phyloP scores from a whole-genome alignment of 805 yeast species.

The Grigorovia jiainica region DNA sequence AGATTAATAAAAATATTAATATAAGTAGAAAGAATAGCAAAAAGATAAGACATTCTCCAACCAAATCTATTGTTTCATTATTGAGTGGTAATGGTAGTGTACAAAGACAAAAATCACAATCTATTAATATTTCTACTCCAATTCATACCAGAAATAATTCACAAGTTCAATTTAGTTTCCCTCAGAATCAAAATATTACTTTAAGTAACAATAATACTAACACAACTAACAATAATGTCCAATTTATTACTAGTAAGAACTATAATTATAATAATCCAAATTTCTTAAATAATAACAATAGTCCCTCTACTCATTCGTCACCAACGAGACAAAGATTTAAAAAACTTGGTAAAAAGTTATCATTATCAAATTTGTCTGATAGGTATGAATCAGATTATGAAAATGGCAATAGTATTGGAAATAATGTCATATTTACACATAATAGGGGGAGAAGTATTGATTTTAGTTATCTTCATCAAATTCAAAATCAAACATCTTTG shows the following conservation, averaged over 20 bases:
- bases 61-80: slow-evolving; percentile 26
- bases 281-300: background rate
- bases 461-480: slow-evolving; percentile 23
- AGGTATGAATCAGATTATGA: slow-evolving; percentile 3
- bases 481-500: slow-evolving; percentile 14
- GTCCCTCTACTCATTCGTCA: slow-evolving; percentile 16
- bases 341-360: slow-evolving; percentile 23
- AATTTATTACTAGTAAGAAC: background rate
- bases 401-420: too few species aligned
- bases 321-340: slow-evolving; percentile 24
- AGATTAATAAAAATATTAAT: slow-evolving; percentile 10
- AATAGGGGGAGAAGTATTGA: slow-evolving; percentile 23
- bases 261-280: background rate
- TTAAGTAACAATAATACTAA: too few species aligned
- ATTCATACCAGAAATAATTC: slow-evolving; percentile 14
- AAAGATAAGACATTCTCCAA: slow-evolving; percentile 22
- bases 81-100: slow-evolving; percentile 15
- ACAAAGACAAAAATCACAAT: slow-evolving; percentile 13
- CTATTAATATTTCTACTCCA: slow-evolving; percentile 1
- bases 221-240: background rate
- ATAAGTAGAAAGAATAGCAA: background rate
- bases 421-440: slow-evolving; percentile 6
- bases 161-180: slow-evolving; percentile 10
- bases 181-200: background rate
- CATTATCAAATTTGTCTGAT: slow-evolving; percentile 24